Percentiles rank a stretch among this genome's conserved stretches.
Evolutionary conservation across 169 alveolate genomes (phyloP).

Genomic region (Cryptosporidium tyzzeri): DNA sequence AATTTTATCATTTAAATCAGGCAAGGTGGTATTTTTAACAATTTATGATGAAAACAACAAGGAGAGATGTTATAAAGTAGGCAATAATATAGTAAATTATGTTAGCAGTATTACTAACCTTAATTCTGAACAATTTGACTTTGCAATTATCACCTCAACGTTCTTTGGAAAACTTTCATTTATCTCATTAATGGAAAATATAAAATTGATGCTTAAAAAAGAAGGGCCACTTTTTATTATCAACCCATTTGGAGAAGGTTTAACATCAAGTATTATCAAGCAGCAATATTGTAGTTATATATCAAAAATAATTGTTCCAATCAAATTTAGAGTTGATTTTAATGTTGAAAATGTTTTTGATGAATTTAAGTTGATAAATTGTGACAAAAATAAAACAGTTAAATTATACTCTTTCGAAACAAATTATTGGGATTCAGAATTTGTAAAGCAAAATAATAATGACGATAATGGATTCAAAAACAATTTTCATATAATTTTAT

Average conservation of each 20-base stretch:
- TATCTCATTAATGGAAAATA: constrained; percentile 31
- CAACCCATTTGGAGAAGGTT: constrained; percentile 66
- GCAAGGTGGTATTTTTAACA: neutral
- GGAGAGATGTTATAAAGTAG: neutral
- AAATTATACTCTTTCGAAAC: neutral
- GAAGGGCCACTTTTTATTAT: constrained; percentile 28
- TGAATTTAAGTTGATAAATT: constrained; percentile 6
- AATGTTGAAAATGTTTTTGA: neutral
- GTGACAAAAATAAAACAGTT: constrained; percentile 42
- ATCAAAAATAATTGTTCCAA: constrained; percentile 48
- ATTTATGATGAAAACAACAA: constrained; percentile 9
- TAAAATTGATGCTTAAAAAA: constrained; percentile 23
- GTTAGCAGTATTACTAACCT: neutral
- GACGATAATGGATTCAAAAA: constrained; percentile 10
- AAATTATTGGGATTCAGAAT: constrained; percentile 43
- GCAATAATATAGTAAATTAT: constrained; percentile 11
- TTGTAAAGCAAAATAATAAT: constrained; percentile 24
- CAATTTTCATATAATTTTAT: constrained; percentile 41
- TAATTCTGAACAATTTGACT: constrained; percentile 10
- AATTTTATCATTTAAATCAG: neutral
- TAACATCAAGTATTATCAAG: constrained; percentile 34
- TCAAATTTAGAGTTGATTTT: neutral
- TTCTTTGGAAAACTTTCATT: constrained; percentile 40
- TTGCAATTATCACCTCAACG: constrained; percentile 22
- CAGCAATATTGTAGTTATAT: constrained; percentile 42